Evolutionary conservation across 108 stramenopile genomes (phyloP).

Genomic region (Schizochytrium sp.): DNA sequence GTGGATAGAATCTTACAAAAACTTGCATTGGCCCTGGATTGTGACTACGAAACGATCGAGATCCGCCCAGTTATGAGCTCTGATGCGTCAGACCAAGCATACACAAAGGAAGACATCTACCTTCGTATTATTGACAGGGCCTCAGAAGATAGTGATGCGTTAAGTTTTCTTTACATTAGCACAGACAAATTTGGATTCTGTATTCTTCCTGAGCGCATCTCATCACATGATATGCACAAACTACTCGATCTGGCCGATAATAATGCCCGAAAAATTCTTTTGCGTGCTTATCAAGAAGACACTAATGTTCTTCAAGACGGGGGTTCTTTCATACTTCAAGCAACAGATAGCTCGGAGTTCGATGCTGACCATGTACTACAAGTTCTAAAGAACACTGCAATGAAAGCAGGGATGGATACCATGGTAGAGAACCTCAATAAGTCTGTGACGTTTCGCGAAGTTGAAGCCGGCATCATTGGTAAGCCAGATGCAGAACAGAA

Average conservation of each 20-base stretch:
- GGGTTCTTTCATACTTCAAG: not conserved
- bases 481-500: not conserved
- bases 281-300: not conserved
- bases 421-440: not conserved
- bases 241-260: too few species aligned
- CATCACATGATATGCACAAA: not conserved
- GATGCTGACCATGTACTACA: not conserved
- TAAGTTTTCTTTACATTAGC: not conserved
- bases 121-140: not conserved
- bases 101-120: not conserved
- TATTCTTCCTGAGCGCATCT: not conserved
- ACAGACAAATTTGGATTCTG: not conserved
- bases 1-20: not conserved
- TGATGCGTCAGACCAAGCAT: not conserved
- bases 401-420: not conserved
- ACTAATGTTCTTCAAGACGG: not conserved
- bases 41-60: not conserved
- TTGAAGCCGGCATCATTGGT: not conserved
- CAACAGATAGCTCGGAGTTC: not conserved
- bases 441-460: constrained; percentile 13
- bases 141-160: not conserved
- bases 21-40: not conserved
- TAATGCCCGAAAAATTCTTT: not conserved
- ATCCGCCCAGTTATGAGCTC: not conserved
- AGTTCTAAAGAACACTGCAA: not conserved